Base-by-base conservation (phyloP, 2,329 filamentous ascomycete species). In the Gyromitra esculenta region DNA sequence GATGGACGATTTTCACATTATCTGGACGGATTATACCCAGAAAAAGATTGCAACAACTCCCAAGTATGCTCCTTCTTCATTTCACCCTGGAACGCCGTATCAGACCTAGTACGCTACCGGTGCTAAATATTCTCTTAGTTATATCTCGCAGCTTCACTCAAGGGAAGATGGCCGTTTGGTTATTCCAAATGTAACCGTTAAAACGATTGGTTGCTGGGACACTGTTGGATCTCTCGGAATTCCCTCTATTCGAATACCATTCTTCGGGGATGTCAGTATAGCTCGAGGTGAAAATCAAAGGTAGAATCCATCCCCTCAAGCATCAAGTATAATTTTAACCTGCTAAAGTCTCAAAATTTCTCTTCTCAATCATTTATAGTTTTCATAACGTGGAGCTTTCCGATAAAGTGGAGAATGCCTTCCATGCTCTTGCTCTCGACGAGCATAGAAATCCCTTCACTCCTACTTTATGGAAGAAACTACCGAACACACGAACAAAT, bases 391-490 rank as follows among this genome's bases (percentile, higher is more conserved):
- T 87, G 2, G 85, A 83, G 50, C 82, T 89, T 35, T 88, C 87
- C 0, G 84, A 86, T 73, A 84, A 84, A 11, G 85, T 90, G 43
- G 85, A 88, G 79, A 85, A 89, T 80, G 88, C 87, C 0, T 89
- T 89, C 79, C 88, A 90, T 25, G 88, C 88, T 0, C 83, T 90
- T 8, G 88, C 88, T 0, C 82, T 90, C 1, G 88, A 89, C 73
- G 88, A 90, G 81, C 86, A 85, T 21, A 85, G 88, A 7, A 82
- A 85, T 0, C 85, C 87, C 0, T 90, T 89, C 75, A 83, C 82
- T n/a, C 87, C 88, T 11, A 86, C 88, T 1, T 82, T 89, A 0
- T 89, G 87, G 88, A 86, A 88, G 63, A 78, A 76, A 41, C 18
- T 56, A 0, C 67, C 57, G 1, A 67, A 64, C 31, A 57, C 54